A percentile compares a stretch with the other conserved stretches of the same genome.
These are phyloP conservation scores for Phytopythium oedochilum DNA, from an alignment of 352 stramenopile species.

Conservation along the genomic window DNA sequence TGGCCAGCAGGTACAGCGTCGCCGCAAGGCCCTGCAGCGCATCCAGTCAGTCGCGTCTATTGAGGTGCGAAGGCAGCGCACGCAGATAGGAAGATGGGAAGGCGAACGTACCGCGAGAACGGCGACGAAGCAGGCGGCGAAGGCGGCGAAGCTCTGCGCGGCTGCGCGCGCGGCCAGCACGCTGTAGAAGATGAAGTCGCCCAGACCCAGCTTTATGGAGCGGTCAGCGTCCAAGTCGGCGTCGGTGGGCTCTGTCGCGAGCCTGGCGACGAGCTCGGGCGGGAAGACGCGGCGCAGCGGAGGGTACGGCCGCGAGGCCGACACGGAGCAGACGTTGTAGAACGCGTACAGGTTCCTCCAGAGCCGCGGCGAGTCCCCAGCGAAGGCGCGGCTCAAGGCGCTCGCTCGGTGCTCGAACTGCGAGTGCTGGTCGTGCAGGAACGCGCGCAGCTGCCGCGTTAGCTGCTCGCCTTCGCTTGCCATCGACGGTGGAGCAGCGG, in stretches of 20 bases:
- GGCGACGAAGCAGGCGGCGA: constrained; percentile 88
- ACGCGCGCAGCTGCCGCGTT: constrained; percentile 28
- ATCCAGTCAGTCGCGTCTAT: constrained; percentile 1
- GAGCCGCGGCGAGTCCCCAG: constrained; percentile 23
- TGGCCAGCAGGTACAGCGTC: constrained; percentile 92
- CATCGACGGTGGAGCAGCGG: not conserved
- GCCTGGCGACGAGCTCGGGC: constrained; percentile 13
- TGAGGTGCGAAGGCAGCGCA: not conserved
- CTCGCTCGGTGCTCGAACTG: constrained; percentile 18
- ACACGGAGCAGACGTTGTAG: constrained; percentile 30
- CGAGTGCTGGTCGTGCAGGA: constrained; percentile 40
- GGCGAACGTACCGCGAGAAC: constrained; percentile 81
- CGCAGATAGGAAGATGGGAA: not conserved
- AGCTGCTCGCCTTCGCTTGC: constrained; percentile 15
- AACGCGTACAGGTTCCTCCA: constrained; percentile 48
- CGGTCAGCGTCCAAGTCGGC: constrained; percentile 36
- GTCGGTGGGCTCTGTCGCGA: constrained; percentile 20
- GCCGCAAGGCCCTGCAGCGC: constrained; percentile 61
- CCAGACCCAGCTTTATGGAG: constrained; percentile 88
- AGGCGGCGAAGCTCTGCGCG: constrained; percentile 89
- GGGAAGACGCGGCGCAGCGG: constrained; percentile 15
- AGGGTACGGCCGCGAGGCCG: constrained; percentile 28
- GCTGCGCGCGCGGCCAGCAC: constrained; percentile 94
- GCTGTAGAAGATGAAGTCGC: constrained; percentile 99
- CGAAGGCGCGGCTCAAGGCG: constrained; percentile 27